phyloP scores from a whole-genome alignment of 2,329 filamentous ascomycete genomes.

The Phyllosticta citriasiana region DNA sequence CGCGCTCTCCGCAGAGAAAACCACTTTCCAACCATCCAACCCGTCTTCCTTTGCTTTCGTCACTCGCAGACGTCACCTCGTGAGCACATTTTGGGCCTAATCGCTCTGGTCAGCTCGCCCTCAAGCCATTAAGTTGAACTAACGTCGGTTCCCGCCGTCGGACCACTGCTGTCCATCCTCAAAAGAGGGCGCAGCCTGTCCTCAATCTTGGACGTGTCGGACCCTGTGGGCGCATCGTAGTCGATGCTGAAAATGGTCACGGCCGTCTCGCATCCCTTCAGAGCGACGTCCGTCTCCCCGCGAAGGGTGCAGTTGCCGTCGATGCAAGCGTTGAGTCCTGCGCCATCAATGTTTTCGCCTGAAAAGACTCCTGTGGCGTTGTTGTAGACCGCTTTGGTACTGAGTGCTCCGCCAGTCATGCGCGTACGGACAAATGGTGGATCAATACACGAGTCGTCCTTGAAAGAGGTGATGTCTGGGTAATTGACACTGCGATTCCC shows the following conservation, averaged over 20 bases:
- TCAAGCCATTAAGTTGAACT: neutral
- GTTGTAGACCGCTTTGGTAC: slow-evolving; percentile 38
- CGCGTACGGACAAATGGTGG: slow-evolving; percentile 39
- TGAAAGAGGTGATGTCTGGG: slow-evolving; percentile 32
- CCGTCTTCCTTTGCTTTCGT: neutral
- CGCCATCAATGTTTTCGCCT: slow-evolving; percentile 40
- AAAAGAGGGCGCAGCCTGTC: slow-evolving; percentile 9
- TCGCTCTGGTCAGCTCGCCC: neutral
- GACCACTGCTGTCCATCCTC: neutral
- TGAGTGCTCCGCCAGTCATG: slow-evolving; percentile 40
- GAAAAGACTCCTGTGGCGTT: slow-evolving; percentile 35
- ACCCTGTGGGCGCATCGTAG: slow-evolving; percentile 37
- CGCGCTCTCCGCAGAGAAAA: neutral
- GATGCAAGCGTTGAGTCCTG: slow-evolving; percentile 41
- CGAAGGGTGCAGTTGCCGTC: slow-evolving; percentile 44
- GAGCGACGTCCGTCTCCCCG: slow-evolving; percentile 41
- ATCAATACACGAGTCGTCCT: slow-evolving; percentile 29
- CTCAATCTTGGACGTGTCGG: slow-evolving; percentile 17
- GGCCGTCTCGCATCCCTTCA: slow-evolving; percentile 29
- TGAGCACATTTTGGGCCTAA: neutral
- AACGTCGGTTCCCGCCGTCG: neutral
- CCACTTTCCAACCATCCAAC: neutral
- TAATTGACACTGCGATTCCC: slow-evolving; percentile 34
- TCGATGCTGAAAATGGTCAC: slow-evolving; percentile 43
- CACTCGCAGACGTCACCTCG: neutral